A percentile compares a stretch with the other conserved stretches of the same genome.
Conservation (phyloP, 2,329 filamentous ascomycete species). For the Myriosclerotinia duriaeana region DNA sequence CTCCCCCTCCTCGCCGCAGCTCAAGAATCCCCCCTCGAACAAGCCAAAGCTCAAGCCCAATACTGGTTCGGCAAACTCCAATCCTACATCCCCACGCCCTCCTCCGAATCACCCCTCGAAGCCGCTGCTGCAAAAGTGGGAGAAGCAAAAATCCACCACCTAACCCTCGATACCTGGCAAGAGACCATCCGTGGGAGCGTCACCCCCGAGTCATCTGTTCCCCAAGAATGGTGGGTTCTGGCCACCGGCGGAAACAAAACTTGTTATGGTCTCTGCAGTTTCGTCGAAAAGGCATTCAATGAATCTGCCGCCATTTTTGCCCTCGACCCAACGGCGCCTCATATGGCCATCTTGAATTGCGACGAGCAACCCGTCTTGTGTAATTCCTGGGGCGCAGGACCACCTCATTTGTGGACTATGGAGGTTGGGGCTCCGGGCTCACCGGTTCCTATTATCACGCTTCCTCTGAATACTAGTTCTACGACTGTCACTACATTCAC, state of each 20-base stretch:
- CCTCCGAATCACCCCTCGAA: slow-evolving; percentile 41
- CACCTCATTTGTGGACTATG: slow-evolving; percentile 66
- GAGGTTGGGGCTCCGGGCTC: slow-evolving; percentile 64
- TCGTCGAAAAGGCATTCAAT: slow-evolving; percentile 65
- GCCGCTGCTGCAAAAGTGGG: slow-evolving; percentile 53
- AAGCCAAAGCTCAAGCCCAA: slow-evolving; percentile 64
- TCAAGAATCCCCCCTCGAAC: slow-evolving; percentile 52
- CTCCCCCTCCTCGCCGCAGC: slow-evolving; percentile 56
- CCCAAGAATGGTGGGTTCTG: slow-evolving; percentile 75
- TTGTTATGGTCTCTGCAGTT: slow-evolving; percentile 64
- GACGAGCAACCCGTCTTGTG: slow-evolving; percentile 73
- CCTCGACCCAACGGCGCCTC: slow-evolving; percentile 58
- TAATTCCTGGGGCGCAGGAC: slow-evolving; percentile 67
- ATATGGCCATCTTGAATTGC: slow-evolving; percentile 71
- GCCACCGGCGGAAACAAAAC: slow-evolving; percentile 76
- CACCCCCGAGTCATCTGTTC: slow-evolving; percentile 54
- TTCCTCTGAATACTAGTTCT: slow-evolving; percentile 68
- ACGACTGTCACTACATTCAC: slow-evolving; percentile 63
- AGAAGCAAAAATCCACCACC: slow-evolving; percentile 51
- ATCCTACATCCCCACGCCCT: slow-evolving; percentile 53
- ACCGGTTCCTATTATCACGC: slow-evolving; percentile 62
- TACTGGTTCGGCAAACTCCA: slow-evolving; percentile 62
- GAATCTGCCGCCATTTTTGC: slow-evolving; percentile 65
- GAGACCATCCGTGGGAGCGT: slow-evolving; percentile 63
- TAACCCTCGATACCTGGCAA: slow-evolving; percentile 72